Conservation (phyloP, 805 yeast genomes). For the Kuraishia piskuri region DNA sequence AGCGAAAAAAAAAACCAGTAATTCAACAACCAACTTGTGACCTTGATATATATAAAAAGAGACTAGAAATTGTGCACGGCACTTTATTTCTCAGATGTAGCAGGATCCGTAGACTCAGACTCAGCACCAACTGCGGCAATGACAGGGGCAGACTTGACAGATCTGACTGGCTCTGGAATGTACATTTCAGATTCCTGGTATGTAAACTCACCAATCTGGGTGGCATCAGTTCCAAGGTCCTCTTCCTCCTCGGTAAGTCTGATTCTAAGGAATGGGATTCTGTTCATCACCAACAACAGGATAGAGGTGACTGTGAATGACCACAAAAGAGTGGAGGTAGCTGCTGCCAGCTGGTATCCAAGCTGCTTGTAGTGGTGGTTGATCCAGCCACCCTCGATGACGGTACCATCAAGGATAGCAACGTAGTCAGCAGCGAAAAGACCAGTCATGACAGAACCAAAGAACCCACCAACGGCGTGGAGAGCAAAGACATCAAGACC, state of each 20-base stretch:
- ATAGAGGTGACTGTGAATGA: constrained; percentile 66
- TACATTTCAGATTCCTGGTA: constrained; percentile 56
- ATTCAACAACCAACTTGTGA: not conserved
- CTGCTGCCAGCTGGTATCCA: constrained; percentile 82
- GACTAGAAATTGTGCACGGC: not conserved
- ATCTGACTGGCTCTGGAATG: constrained; percentile 75
- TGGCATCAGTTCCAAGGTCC: constrained; percentile 77
- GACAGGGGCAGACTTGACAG: constrained; percentile 25
- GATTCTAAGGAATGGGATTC: constrained; percentile 71
- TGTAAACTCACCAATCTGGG: constrained; percentile 88
- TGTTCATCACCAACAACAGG: constrained; percentile 58
- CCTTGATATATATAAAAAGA: not conserved
- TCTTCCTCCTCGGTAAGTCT: constrained; percentile 85
- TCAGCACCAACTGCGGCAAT: constrained; percentile 1
- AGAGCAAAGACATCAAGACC: constrained; percentile 92
- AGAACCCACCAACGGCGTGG: constrained; percentile 90
- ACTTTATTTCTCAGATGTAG: not conserved
- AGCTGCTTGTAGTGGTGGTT: constrained; percentile 77
- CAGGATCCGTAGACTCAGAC: not conserved
- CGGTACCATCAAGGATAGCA: constrained; percentile 62
- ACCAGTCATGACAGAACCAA: constrained; percentile 82
- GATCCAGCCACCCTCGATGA: constrained; percentile 80
- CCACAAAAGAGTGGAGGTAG: constrained; percentile 64
- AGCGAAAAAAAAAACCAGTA: not conserved
- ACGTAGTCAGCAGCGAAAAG: constrained; percentile 88